A percentile compares a stretch with the other conserved stretches of the same genome.
Conservation (phyloP, 306 rosid species). For the Rubus idaeus region DNA sequence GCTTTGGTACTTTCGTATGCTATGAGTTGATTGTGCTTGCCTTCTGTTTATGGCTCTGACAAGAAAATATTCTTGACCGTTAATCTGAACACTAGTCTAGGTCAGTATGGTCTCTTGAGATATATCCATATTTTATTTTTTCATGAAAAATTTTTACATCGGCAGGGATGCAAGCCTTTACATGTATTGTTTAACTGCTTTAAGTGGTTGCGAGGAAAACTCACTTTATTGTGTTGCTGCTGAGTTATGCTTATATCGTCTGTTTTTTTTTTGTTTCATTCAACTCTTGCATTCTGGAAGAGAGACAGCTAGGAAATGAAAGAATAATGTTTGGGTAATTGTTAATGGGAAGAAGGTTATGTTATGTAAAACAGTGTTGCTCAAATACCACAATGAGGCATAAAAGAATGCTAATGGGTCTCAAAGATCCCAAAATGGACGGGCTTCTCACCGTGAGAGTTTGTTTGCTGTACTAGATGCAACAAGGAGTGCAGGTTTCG, state of each 20-base stretch:
- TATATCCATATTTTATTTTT: background rate
- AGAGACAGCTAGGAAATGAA: constrained; percentile 97
- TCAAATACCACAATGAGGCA: constrained; percentile 84
- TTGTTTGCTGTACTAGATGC: constrained; percentile 71
- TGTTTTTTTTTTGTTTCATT: background rate
- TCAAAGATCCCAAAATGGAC: constrained; percentile 63
- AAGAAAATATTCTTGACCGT: background rate
- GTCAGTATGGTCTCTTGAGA: background rate
- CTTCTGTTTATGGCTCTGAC: constrained; percentile 9
- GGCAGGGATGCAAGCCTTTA: constrained; percentile 1
- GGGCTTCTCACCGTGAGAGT: constrained; percentile 87
- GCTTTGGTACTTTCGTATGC: background rate
- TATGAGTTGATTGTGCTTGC: constrained; percentile 11
- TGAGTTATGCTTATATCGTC: constrained; percentile 17
- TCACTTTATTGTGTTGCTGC: constrained; percentile 7
- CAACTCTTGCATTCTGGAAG: constrained; percentile 74
- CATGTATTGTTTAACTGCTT: constrained; percentile 12
- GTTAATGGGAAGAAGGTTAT: constrained; percentile 89
- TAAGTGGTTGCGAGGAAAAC: constrained; percentile 14
- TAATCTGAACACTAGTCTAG: background rate
- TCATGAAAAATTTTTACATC: background rate
- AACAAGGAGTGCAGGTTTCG: constrained; percentile 90
- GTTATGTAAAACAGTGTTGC: constrained; percentile 74
- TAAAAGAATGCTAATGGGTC: constrained; percentile 65
- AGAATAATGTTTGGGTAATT: constrained; percentile 92